Evolutionary conservation across 208 protist species (phyloP).

Genomic region (Strigomonas galati): DNA sequence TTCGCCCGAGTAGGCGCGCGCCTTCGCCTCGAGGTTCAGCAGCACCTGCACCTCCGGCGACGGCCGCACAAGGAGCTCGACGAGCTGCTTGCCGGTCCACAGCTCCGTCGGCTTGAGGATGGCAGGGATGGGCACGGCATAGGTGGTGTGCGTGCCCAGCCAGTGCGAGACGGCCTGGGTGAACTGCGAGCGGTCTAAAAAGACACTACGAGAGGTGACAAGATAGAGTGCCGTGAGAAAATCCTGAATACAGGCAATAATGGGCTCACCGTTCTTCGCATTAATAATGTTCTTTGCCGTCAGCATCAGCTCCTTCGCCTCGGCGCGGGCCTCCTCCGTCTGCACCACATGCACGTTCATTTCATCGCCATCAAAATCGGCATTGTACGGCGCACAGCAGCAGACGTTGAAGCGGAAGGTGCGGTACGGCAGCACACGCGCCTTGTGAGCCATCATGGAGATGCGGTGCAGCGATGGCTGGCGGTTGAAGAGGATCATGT

Average conservation of each 20-base stretch:
- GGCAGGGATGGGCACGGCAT: constrained; percentile 95
- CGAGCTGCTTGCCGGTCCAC: constrained; percentile 99
- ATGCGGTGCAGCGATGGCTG: constrained; percentile 99
- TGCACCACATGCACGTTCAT: constrained; percentile 99
- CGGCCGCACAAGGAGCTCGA: constrained; percentile 92
- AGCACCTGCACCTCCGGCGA: constrained; percentile 43
- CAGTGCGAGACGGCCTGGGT: constrained; percentile 89
- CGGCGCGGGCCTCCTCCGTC: constrained; percentile 98
- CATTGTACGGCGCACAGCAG: constrained; percentile 99
- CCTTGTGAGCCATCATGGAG: constrained; percentile 98
- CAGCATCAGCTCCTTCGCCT: constrained; percentile 96
- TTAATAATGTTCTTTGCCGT: constrained; percentile 98
- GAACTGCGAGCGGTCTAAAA: constrained; percentile 94
- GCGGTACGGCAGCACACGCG: constrained; percentile 94
- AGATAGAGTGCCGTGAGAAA: constrained; percentile 98
- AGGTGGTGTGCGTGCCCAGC: constrained; percentile 55
- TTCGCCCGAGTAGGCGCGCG: constrained; percentile 83
- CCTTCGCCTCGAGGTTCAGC: constrained; percentile 92
- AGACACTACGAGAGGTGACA: constrained; percentile 94
- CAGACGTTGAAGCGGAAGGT: constrained; percentile 99
- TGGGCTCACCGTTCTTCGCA: constrained; percentile 96
- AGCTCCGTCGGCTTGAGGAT: constrained; percentile 97
- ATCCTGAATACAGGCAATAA: constrained; percentile 99
- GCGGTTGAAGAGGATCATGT: constrained; percentile 99
- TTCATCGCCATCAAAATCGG: constrained; percentile 99